Evolutionary conservation across 257 asterid genomes (phyloP), one percentile per base, ranked within the genome.

Genomic region (Solanum peruvianum): DNA sequence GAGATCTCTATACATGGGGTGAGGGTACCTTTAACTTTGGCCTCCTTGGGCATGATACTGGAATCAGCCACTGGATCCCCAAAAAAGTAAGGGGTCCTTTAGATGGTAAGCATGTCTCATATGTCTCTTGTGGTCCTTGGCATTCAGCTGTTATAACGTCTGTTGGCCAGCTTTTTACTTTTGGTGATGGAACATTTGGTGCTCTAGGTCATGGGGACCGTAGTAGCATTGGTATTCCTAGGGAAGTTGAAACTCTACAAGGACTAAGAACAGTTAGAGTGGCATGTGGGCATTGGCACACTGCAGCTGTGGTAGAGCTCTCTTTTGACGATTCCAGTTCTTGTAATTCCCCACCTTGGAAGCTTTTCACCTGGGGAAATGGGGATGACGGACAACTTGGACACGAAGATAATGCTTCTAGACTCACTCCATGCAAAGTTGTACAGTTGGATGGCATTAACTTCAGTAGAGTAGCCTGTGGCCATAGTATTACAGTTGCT

Each of bases 171-270:
- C 45, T 95, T 84, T 94, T 95, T 88, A 93, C 98, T 4, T 95
- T 93, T 89, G 98, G 97, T 72, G 98, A 95, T 77, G 98, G 98
- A 84, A 89, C 96, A 85, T 95, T 95, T 75, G 98, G 98, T 84
- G 98, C 97, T 35, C 89, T 95, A 47, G 98, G 98, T 78, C 98
- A 95, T 87, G 94, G 96, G 71, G 94, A 92, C 90, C 90, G 88
- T 73, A 86, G 89, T 85, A 92, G 93, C 86, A 85, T 89, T 86
- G 88, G 85, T 77, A 67, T 89, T 86, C 98, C 98, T 15, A 91
- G 91, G 88, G 97, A 93, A 90, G 92, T 95, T 72, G 93, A 89
- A 91, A 82, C 89, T 73, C 90, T 95, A 69, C 92, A 92, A 87
- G 96, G 97, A 88, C 87, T 86, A 64, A 83, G 87, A 66, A 85